Base-by-base conservation (phyloP, 768 basidiomycete genomes). In the Hygrocybe coccinea region DNA sequence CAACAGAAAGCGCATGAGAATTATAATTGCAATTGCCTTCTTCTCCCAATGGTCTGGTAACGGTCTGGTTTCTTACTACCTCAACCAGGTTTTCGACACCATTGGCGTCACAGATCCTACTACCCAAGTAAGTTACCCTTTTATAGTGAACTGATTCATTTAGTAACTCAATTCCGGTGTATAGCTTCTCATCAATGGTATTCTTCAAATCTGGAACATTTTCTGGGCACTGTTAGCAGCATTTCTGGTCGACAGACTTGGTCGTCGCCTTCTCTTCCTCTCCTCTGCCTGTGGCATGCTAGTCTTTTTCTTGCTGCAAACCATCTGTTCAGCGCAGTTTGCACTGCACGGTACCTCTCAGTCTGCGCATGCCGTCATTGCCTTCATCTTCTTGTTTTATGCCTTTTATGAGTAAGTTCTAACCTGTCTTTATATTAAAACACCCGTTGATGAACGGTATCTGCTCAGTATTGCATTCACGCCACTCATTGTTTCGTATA, bases 31-130 rank as follows among this genome's bases (percentile, higher is more conserved):
- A 46, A 74, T 91, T 54, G 87, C 86, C 46, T 87, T 87, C 79
- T 89, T 91, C 79, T 89, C 87, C 2, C 86, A 89, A 62, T 90
- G 87, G 89, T 89, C 86, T 9, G 89, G 87, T 12, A 90, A 90
- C 63, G 89, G 89, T 65, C 84, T 91, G 52, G 85, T 89, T 50
- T 89, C 86, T 6, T 90, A 86, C 76, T 91, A 91, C 75, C 81
- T 91, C 64, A 85, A 76, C 72, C 76, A 80, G 68, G 84, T 91
- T 50, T 83, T 92, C 68, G 68, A 77, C 58, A 74, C 79, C 56
- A 84, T 88, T 54, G 85, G 85, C 55, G 84, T 89, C 64, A 82
- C 79, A 11, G 71, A 80, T 62, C 67, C 77, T 8, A 77, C 79
- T 54, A 81, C 73, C 56, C 78, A 76, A 60, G 71, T 75, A 59